Evolutionary conservation across 129 eudicot species (phyloP).

Genomic region (Gnaphalium uliginosum): DNA sequence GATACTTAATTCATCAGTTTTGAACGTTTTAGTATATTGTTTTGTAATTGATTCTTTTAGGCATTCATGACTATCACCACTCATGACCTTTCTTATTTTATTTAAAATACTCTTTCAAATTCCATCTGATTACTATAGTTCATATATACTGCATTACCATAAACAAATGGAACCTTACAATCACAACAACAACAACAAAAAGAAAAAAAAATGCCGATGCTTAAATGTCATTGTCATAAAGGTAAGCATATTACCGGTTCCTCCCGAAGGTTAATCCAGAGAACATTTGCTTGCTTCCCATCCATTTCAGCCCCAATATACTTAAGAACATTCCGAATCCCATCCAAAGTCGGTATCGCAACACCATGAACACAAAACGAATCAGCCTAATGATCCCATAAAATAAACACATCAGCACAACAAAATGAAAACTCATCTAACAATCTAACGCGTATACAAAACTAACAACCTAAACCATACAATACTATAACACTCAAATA

Average conservation of each 20-base stretch:
- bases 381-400: conserved; percentile 54
- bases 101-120: not conserved
- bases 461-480: not conserved
- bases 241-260: conserved; percentile 66
- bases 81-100: not conserved
- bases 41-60: too few relatives aligned
- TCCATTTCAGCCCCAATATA: conserved; percentile 69
- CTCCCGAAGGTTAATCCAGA: conserved; percentile 97
- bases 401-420: conserved; percentile 6
- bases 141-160: not conserved
- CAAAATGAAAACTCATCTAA: not conserved
- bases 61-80: too few relatives aligned
- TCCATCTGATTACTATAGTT: conserved; percentile 1
- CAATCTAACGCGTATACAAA: not conserved
- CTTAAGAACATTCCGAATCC: conserved; percentile 85
- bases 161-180: conserved; percentile 15
- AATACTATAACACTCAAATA: not conserved
- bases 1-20: too few relatives aligned
- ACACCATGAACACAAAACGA: conserved; percentile 87
- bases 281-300: conserved; percentile 62
- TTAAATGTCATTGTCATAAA: conserved; percentile 1
- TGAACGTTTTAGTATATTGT: too few relatives aligned
- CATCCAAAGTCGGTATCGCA: conserved; percentile 92
- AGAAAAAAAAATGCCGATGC: not conserved
- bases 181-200: not conserved